Evolutionary conservation across 352 stramenopile genomes (phyloP), one percentile per base, ranked within the genome.

Genomic region (Phytophthora palmivora): DNA sequence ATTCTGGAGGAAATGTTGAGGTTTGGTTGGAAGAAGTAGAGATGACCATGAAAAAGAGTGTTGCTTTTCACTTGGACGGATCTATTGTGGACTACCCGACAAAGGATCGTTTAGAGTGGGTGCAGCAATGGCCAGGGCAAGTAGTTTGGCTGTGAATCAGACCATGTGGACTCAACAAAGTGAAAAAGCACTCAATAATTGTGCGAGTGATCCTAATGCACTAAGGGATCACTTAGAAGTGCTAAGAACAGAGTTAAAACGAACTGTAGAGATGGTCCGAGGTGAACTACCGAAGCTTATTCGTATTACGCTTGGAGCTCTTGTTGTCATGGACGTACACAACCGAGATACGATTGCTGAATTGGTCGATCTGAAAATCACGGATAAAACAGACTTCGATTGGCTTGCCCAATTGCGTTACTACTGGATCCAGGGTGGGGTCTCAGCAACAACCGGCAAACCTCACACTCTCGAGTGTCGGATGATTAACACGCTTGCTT

Each of bases 311-410:
- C 71, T 98, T 4, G 89, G 90, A 21, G 89, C 95, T 4, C 76
- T 98, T 19, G 90, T 98, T 1, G 94, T 98, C 9, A 97, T 98
- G 87, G 94, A 98, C 59, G 94, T 98, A 6, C 95, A 98, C 81
- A 98, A 97, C 38, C 86, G 94, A 11, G 92, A 98, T 60, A 96
- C 90, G 49, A 97, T 98, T 46, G 87, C 89, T 6, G 92, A 98
- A 58, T 67, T 98, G 22, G 79, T 94, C 39, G 74, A 92, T 2
- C 66, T 96, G 32, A 76, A 93, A 22, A 82, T 95, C 24, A 80
- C 74, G 4, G 74, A 89, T 58, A 87, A 86, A 47, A 86, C 63
- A 6, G 94, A 98, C 63, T 98, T 98, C 67, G 94, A 98, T 69
- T 98, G 94, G 94, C 78, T 97, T 49, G 87, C 88, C 1, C 94